Conservation (phyloP, 2,329 filamentous ascomycete species). For the Metarhizium guizhouense region DNA sequence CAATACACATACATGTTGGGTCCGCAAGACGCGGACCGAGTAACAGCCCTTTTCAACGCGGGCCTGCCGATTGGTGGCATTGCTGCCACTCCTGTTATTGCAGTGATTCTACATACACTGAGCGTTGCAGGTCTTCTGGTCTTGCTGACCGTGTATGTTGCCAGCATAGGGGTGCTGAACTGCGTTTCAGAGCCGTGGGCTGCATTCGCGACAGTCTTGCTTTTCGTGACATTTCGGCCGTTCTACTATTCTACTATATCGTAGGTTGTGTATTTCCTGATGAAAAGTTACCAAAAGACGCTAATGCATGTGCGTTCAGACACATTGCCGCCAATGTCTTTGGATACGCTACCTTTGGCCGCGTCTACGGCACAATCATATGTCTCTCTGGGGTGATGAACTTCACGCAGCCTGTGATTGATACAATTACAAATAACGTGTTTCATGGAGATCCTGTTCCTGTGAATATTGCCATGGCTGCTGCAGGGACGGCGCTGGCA, state of each 20-base stretch:
- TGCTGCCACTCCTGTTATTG: neutral
- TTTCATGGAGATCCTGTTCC: neutral
- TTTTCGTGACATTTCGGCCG: neutral
- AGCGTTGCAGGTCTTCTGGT: neutral
- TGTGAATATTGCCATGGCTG: neutral
- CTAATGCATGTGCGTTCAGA: neutral
- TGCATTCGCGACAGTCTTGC: conserved; percentile 1
- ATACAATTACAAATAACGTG: neutral
- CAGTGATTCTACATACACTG: neutral
- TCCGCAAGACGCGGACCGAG: neutral
- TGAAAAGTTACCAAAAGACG: too few relatives aligned
- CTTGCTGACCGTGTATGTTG: neutral
- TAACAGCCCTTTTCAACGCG: neutral
- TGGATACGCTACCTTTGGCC: neutral
- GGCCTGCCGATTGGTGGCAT: neutral
- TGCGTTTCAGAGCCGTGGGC: neutral
- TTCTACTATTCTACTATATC: neutral
- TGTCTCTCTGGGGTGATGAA: neutral
- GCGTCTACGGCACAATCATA: neutral
- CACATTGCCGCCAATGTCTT: neutral
- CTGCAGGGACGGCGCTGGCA: neutral
- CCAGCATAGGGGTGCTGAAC: neutral
- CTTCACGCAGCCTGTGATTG: neutral
- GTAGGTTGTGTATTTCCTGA: neutral
- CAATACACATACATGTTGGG: neutral